phyloP scores from a whole-genome alignment of 148 eudicot species.

The Drosera capensis region DNA sequence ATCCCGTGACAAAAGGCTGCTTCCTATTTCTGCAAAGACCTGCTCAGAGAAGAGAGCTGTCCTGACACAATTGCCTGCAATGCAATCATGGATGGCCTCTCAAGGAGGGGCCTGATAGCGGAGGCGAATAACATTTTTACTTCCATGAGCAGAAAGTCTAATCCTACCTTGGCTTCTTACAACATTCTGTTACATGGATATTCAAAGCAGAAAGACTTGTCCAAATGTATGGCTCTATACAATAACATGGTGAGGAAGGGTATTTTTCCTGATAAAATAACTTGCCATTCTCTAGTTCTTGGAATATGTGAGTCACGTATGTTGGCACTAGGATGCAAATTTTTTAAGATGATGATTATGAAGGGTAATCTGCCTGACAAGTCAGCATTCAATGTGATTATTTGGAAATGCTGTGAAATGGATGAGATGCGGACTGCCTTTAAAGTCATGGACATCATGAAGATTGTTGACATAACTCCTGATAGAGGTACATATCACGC shows the following conservation, averaged over 20 bases:
- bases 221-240: conserved; percentile 40
- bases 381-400: conserved; percentile 45
- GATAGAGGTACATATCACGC: conserved; percentile 41
- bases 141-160: conserved; percentile 16
- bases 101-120: conserved; percentile 41
- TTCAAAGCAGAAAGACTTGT: conserved; percentile 34
- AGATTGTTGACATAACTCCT: conserved; percentile 23
- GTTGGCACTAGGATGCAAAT: conserved; percentile 51
- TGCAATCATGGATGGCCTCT: conserved; percentile 59
- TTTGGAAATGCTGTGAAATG: conserved; percentile 31
- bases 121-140: conserved; percentile 29
- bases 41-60: conserved; percentile 25
- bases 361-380: conserved; percentile 39
- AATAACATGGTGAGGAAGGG: conserved; percentile 26
- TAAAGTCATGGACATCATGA: conserved; percentile 46
- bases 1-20: conserved; percentile 37
- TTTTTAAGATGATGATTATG: conserved; percentile 39
- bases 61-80: conserved; percentile 48
- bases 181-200: conserved; percentile 76
- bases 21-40: conserved; percentile 38
- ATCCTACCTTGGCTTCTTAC: conserved; percentile 57
- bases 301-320: conserved; percentile 42
- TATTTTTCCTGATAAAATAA: conserved; percentile 46
- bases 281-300: conserved; percentile 50
- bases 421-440: conserved; percentile 44